Percentiles rank a stretch among this genome's conserved stretches.
These are phyloP conservation scores for Ceratobasidium sp. DNA, from an alignment of 1,284 basidiomycete genomes.

Conservation along the genomic window DNA sequence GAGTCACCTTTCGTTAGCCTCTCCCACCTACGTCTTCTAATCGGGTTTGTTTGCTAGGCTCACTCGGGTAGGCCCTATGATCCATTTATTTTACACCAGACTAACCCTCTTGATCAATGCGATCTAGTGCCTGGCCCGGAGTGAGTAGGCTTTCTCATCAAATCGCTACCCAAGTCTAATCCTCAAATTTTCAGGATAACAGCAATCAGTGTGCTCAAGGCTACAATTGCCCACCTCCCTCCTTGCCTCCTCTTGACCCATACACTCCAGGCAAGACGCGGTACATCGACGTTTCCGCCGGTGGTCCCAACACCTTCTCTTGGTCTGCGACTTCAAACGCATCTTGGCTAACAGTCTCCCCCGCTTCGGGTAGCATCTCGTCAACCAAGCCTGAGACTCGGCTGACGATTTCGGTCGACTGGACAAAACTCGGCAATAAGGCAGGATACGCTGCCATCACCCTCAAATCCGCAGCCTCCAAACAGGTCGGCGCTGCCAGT, in stretches of 20 bases:
- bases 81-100: neutral
- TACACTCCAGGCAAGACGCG: constrained; percentile 60
- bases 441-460: constrained; percentile 53
- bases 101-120: neutral
- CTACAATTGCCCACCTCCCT: constrained; percentile 61
- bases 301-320: constrained; percentile 64
- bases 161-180: neutral
- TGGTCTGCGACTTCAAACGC: constrained; percentile 60
- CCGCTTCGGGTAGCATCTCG: constrained; percentile 59
- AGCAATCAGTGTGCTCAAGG: constrained; percentile 58
- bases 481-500: constrained; percentile 49
- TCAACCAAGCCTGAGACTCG: constrained; percentile 59
- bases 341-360: constrained; percentile 61
- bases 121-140: constrained; percentile 47
- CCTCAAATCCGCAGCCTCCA: constrained; percentile 57
- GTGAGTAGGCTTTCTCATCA: constrained; percentile 22
- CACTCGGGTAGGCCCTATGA: constrained; percentile 14
- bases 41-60: neutral
- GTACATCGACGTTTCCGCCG: constrained; percentile 67
- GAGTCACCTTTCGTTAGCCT: constrained; percentile 45
- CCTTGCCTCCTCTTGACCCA: constrained; percentile 57
- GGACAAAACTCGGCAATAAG: constrained; percentile 59
- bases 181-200: neutral
- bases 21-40: neutral
- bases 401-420: constrained; percentile 65